Evolutionary conservation across 1,284 basidiomycete genomes (phyloP), one percentile per base, ranked within the genome.

Genomic region (Puccinia brachypodii): DNA sequence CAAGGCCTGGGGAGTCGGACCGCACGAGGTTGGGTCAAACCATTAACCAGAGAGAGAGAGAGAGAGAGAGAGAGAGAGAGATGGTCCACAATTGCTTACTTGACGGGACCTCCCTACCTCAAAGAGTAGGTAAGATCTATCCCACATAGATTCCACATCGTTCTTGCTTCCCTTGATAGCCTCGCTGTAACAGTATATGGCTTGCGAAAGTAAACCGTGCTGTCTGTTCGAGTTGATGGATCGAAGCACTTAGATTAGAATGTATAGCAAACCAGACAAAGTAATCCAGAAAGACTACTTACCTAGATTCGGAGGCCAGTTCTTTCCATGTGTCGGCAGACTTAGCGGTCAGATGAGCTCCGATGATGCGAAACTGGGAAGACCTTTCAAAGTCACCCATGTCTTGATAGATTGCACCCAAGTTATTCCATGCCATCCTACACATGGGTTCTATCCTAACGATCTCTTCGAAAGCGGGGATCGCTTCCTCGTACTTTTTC

Each of bases 361-460:
- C 94, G 89, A 97, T 93, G 82, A 98, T 94, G 53, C 92, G 89
- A 82, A 95, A 89, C 86, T 95, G 94, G 16, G 97, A 88, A 0
- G 92, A 92, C 83, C 92, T 92, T 76, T 92, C 89, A 2, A 87
- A 85, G 81, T 96, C 90, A 0, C 89, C 89, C 84, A 91, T 87
- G 84, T 86, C 86, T 64, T 85, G 83, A 50, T 85, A 84, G 69
- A 86, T 86, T 6, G 85, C 83, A 2, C 84, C 84, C 3, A 97
- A 89, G 0, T 95, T 93, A 11, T 91, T 90, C 95, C 96, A 98
- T 0, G 95, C 94, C 3, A 91, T 88, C 4, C 90, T 89, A 11
- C 94, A 93, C 44, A 92, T 91, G 1, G 95, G 94, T 86, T 98
- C 96, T 81, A 96, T 94, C 11, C 94, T 91, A 81, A 98, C 95